A percentile compares a stretch with the other conserved stretches of the same genome.
phyloP scores from a whole-genome alignment of 768 basidiomycete species.

The Cyathus striatus region DNA sequence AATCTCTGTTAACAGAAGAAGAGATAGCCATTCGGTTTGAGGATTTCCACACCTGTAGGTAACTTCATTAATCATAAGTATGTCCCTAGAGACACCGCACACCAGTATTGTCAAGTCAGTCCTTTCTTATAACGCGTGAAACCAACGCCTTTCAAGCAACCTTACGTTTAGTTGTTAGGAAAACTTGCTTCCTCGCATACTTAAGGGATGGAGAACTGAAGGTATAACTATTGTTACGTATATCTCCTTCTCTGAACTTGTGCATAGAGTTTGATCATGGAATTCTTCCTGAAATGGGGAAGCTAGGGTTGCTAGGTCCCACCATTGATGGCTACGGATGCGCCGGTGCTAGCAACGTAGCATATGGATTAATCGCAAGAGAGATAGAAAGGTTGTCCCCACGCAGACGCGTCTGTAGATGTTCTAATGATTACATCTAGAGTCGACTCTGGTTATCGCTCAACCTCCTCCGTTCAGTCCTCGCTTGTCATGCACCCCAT shows the following conservation, averaged over 20 bases:
- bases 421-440: slow-evolving; percentile 28
- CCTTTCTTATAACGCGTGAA: not conserved
- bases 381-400: slow-evolving; percentile 74
- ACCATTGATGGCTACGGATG: slow-evolving; percentile 94
- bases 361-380: slow-evolving; percentile 90
- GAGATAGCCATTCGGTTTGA: slow-evolving; percentile 80
- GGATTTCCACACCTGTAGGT: slow-evolving; percentile 1
- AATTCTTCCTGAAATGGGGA: slow-evolving; percentile 88
- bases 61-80: slow-evolving; percentile 2
- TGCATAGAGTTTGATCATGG: slow-evolving; percentile 65
- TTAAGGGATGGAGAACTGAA: slow-evolving; percentile 86
- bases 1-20: slow-evolving; percentile 81
- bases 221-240: slow-evolving; percentile 31
- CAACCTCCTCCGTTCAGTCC: slow-evolving; percentile 91
- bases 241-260: not conserved
- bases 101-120: slow-evolving; percentile 72
- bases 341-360: slow-evolving; percentile 86
- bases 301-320: slow-evolving; percentile 83
- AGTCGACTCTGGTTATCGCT: slow-evolving; percentile 95
- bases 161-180: slow-evolving; percentile 43
- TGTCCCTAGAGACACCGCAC: slow-evolving; percentile 77
- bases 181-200: slow-evolving; percentile 80
- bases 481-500: slow-evolving; percentile 97
- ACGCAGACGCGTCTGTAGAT: not conserved
- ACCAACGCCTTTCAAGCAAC: not conserved